phyloP scores from a whole-genome alignment of 331 rosid genomes.

The Prunus yedoensis region DNA sequence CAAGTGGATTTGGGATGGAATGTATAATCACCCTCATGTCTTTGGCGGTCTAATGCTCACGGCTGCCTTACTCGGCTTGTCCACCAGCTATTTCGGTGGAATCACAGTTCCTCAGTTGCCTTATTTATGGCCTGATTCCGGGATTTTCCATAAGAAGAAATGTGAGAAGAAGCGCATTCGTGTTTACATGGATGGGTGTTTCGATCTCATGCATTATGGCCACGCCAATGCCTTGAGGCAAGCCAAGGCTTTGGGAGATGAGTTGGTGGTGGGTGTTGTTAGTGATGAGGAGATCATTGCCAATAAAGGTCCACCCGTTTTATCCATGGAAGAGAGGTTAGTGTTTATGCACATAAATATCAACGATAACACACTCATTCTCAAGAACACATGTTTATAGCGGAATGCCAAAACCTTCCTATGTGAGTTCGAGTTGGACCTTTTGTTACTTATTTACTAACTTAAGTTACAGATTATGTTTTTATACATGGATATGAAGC shows the following conservation, averaged over 20 bases:
- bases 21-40: conserved; percentile 67
- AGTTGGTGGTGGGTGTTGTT: conserved; percentile 87
- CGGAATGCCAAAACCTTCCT: not conserved
- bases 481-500: not conserved
- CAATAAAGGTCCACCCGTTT: conserved; percentile 95
- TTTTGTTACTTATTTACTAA: not conserved
- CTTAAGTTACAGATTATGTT: not conserved
- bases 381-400: not conserved
- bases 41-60: conserved; percentile 97
- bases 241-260: conserved; percentile 96
- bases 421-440: not conserved
- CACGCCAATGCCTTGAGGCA: conserved; percentile 99
- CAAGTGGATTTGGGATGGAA: conserved; percentile 95
- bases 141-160: conserved; percentile 73
- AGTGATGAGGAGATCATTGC: conserved; percentile 88
- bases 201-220: conserved; percentile 99
- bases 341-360: conserved; percentile 31
- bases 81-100: conserved; percentile 84
- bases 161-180: conserved; percentile 72
- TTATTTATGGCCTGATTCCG: conserved; percentile 58
- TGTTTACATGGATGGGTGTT: conserved; percentile 98
- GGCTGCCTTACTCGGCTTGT: conserved; percentile 91
- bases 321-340: conserved; percentile 87
- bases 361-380: not conserved
- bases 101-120: conserved; percentile 73